These are phyloP conservation scores for Fusarium circinatum DNA, from an alignment of 2,329 filamentous ascomycete species.

Conservation along the genomic window DNA sequence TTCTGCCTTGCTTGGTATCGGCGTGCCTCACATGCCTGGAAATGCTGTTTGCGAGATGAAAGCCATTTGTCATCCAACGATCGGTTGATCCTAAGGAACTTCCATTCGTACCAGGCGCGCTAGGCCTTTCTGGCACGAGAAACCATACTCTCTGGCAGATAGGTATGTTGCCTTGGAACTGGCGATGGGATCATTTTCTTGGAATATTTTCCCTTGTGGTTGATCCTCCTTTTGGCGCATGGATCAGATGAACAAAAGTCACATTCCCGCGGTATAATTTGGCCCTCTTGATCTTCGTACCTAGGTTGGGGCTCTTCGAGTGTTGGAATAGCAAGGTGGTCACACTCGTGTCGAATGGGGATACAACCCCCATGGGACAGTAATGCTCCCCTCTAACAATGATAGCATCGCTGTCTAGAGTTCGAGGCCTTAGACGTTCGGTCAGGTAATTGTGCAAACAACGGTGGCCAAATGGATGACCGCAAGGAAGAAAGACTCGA, in stretches of 20 bases:
- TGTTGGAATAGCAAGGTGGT: neutral
- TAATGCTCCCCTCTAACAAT: neutral
- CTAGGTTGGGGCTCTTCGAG: neutral
- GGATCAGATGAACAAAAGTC: neutral
- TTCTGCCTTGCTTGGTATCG: neutral
- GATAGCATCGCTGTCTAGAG: neutral
- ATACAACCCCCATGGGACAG: constrained; percentile 9
- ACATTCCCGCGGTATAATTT: neutral
- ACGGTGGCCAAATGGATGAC: constrained; percentile 42
- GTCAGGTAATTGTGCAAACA: constrained; percentile 3
- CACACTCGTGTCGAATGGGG: constrained; percentile 32
- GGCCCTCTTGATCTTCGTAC: neutral
- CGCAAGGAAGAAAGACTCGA: constrained; percentile 40
- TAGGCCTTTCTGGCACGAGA: neutral
- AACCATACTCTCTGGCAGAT: neutral
- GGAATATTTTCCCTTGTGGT: neutral
- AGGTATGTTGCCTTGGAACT: neutral
- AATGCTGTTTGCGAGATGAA: neutral
- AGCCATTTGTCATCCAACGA: neutral
- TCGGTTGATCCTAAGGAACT: neutral
- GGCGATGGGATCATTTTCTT: neutral
- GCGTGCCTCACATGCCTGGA: neutral
- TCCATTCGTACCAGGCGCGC: neutral
- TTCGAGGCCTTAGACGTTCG: neutral
- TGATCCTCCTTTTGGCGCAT: neutral